A percentile compares a stretch with the other conserved stretches of the same genome.
These are phyloP conservation scores for Babjeviella inositovora DNA, from an alignment of 805 yeast genomes.

Conservation along the genomic window DNA sequence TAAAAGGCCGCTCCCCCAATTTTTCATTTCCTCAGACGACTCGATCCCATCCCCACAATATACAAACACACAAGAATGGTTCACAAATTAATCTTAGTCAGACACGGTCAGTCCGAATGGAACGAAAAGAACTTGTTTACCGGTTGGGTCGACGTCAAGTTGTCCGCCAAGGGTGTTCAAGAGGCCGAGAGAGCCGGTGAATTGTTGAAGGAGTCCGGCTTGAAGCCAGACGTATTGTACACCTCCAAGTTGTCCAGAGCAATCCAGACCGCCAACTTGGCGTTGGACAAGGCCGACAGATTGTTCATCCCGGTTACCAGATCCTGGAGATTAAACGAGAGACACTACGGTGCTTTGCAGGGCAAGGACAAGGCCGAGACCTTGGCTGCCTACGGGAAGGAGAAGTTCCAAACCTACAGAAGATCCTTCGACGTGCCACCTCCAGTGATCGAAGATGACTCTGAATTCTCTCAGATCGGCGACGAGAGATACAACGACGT, in stretches of 20 bases:
- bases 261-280: constrained; percentile 93
- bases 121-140: constrained; percentile 95
- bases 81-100: constrained; percentile 72
- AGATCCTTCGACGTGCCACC: constrained; percentile 96
- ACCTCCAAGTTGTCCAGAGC: constrained; percentile 90
- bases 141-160: constrained; percentile 94
- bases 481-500: constrained; percentile 76
- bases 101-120: constrained; percentile 99
- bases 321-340: constrained; percentile 96
- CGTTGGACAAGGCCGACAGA: constrained; percentile 78
- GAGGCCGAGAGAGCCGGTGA: constrained; percentile 94
- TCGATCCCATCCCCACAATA: no score
- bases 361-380: constrained; percentile 97
- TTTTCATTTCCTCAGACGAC: no score
- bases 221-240: constrained; percentile 76
- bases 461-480: constrained; percentile 71
- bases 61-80: no score
- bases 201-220: constrained; percentile 72
- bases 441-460: constrained; percentile 65
- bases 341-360: constrained; percentile 98
- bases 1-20: no score
- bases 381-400: constrained; percentile 74
- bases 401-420: constrained; percentile 93
- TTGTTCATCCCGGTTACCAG: constrained; percentile 84
- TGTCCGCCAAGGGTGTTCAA: constrained; percentile 69